A percentile compares a stretch with the other conserved stretches of the same genome.
phyloP scores from a whole-genome alignment of 345 rosid species.

The Turritis glabra region DNA sequence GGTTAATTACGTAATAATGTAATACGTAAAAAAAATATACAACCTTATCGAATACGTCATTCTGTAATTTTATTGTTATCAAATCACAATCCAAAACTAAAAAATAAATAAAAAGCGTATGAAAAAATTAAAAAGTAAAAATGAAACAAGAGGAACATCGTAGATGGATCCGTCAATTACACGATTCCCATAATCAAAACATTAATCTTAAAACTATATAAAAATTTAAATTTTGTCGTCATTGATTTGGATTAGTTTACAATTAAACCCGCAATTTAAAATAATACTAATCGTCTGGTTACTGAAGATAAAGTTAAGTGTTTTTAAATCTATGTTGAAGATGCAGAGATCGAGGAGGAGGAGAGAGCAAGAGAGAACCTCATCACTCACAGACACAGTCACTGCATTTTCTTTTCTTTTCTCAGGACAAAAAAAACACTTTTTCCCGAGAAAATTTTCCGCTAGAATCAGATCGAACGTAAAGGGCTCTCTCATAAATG shows the following conservation, averaged over 20 bases:
- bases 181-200: slow-evolving; percentile 44
- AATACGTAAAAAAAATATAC: background rate
- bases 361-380: slow-evolving; percentile 26
- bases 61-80: slow-evolving; percentile 1
- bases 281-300: slow-evolving; percentile 34
- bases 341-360: slow-evolving; percentile 19
- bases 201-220: background rate
- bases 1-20: background rate
- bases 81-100: slow-evolving; percentile 7
- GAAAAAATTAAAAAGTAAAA: background rate
- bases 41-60: slow-evolving; percentile 13
- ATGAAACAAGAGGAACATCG: slow-evolving; percentile 23
- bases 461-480: background rate
- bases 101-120: background rate
- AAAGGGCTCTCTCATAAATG: slow-evolving; percentile 27
- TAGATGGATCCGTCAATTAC: slow-evolving; percentile 49
- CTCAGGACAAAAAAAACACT: background rate
- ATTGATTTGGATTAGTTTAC: slow-evolving; percentile 35
- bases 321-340: slow-evolving; percentile 38
- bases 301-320: slow-evolving; percentile 18
- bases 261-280: slow-evolving; percentile 14
- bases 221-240: slow-evolving; percentile 32
- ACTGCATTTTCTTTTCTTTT: slow-evolving; percentile 36
- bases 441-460: slow-evolving; percentile 2
- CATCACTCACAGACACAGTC: slow-evolving; percentile 1